Evolutionary conservation across 2,329 filamentous ascomycete species (phyloP).

Genomic region (Alternaria brassicae): DNA sequence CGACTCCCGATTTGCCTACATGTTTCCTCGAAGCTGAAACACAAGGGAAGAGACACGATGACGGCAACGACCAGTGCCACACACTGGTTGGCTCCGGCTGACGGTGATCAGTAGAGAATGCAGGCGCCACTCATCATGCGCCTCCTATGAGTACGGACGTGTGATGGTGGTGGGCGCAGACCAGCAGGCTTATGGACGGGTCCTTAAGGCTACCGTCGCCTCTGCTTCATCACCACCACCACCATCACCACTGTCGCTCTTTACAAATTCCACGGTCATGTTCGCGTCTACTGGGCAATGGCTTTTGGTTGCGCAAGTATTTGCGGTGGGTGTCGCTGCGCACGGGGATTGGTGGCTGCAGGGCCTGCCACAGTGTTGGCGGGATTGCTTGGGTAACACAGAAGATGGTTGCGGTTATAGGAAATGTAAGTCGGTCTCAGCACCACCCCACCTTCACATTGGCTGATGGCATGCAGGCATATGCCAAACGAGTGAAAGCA

Average conservation of each 20-base stretch:
- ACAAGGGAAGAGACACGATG: constrained; percentile 14
- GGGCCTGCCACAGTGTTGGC: constrained; percentile 30
- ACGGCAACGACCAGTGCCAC: constrained; percentile 1
- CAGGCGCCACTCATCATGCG: constrained; percentile 6
- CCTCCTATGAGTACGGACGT: not conserved
- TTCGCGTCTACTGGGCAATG: constrained; percentile 2
- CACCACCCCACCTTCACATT: not conserved
- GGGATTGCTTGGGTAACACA: constrained; percentile 24
- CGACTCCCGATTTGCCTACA: not conserved
- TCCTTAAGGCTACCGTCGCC: not conserved
- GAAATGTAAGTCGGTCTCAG: constrained; percentile 20
- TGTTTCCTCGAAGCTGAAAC: constrained; percentile 11
- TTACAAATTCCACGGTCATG: constrained; percentile 1
- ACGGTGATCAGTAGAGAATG: not conserved
- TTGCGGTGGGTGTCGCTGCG: constrained; percentile 4
- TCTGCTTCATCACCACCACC: not conserved
- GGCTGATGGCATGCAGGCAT: constrained; percentile 29
- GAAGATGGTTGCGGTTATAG: constrained; percentile 29
- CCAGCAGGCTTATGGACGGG: not conserved
- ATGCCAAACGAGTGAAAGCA: constrained; percentile 30
- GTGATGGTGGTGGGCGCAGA: not conserved
- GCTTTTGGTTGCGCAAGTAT: constrained; percentile 8
- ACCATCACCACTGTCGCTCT: not conserved
- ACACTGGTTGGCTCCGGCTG: constrained; percentile 11
- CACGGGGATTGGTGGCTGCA: constrained; percentile 29